Evolutionary conservation across 192 early-diverging fungal species (phyloP).

Genomic region (Entophlyctis luteolus): DNA sequence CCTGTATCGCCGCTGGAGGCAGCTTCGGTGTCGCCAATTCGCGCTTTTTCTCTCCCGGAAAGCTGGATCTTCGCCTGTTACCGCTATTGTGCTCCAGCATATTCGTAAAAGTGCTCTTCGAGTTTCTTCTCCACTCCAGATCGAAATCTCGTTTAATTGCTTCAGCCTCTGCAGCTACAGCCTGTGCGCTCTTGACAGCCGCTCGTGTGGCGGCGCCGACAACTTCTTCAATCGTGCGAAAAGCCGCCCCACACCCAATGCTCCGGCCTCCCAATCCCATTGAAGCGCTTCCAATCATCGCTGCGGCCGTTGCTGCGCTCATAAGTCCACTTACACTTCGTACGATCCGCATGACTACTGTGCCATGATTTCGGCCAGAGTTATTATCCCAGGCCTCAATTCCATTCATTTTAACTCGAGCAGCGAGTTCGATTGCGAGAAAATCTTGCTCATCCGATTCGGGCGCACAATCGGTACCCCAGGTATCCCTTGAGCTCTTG

Average conservation of each 20-base stretch:
- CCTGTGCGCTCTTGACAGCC: neutral
- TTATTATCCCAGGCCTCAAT: constrained; percentile 94
- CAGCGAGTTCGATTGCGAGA: constrained; percentile 33
- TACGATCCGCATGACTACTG: neutral
- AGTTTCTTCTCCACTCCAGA: no score
- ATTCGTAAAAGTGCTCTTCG: no score
- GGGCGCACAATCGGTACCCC: neutral
- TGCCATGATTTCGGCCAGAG: constrained; percentile 62
- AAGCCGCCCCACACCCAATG: neutral
- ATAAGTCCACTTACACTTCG: neutral
- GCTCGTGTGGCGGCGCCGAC: neutral
- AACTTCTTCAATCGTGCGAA: constrained; percentile 1
- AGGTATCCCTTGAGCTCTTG: constrained; percentile 23
- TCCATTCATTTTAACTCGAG: constrained; percentile 64
- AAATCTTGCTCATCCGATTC: neutral
- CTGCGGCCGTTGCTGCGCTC: constrained; percentile 7
- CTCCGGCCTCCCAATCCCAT: no score
- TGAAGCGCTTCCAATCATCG: neutral
- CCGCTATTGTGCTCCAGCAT: no score
- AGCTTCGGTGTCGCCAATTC: no score
- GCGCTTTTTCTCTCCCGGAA: no score
- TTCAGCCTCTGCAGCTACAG: constrained; percentile 1
- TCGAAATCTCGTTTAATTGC: neutral
- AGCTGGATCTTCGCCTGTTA: no score
- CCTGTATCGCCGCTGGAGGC: no score